Conservation (phyloP, 202 grass and related monocot genomes). For the Panicum virgatum region DNA sequence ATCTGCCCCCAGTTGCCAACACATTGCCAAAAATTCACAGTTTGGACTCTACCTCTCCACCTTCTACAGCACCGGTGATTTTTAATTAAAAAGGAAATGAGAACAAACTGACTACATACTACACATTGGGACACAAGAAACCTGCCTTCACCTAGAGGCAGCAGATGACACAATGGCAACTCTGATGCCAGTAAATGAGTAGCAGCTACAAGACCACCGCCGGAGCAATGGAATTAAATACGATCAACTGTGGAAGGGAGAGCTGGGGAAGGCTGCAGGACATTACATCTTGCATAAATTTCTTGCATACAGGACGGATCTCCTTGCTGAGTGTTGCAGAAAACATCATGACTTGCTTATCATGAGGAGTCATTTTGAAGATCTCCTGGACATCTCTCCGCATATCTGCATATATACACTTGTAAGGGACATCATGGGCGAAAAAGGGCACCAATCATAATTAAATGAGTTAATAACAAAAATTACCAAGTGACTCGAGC, state of each 20-base stretch:
- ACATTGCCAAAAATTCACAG: neutral
- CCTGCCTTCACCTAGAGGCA: slow-evolving; percentile 16
- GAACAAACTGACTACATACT: neutral
- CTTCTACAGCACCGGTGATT: neutral
- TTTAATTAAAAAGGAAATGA: neutral
- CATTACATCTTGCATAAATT: slow-evolving; percentile 99
- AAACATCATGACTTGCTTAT: slow-evolving; percentile 99
- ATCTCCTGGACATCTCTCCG: slow-evolving; percentile 98
- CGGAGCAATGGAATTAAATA: slow-evolving; percentile 46
- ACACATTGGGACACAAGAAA: neutral
- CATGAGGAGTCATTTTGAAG: slow-evolving; percentile 99
- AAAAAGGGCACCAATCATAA: neutral
- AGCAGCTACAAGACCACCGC: neutral
- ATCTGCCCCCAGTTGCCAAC: slow-evolving; percentile 34
- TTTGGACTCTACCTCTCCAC: neutral
- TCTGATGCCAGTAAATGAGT: neutral
- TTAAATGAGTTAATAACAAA: neutral
- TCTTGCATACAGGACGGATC: slow-evolving; percentile 95
- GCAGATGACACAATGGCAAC: neutral
- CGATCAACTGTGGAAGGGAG: slow-evolving; percentile 53
- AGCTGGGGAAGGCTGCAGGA: slow-evolving; percentile 47
- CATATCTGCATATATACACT: slow-evolving; percentile 70
- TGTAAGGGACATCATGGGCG: neutral
- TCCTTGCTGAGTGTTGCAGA: slow-evolving; percentile 99
- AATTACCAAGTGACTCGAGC: slow-evolving; percentile 95